Evolutionary conservation across 305 asterid species (phyloP).

Genomic region (Fraxinus albicans): DNA sequence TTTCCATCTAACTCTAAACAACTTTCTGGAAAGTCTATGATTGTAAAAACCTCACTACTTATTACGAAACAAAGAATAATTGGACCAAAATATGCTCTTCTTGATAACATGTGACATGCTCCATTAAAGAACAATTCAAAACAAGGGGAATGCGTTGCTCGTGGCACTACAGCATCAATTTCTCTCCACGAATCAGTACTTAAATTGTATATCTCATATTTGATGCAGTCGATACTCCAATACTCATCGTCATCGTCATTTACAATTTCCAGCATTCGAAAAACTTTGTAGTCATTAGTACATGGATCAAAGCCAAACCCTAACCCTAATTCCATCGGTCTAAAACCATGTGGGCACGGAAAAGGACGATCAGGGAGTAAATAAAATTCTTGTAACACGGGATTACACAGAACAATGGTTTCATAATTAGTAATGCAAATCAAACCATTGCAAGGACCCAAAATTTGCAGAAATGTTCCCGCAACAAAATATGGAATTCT

Average conservation of each 20-base stretch:
- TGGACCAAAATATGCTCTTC: not conserved
- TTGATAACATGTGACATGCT: not conserved
- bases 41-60: not conserved
- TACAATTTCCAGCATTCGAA: not conserved
- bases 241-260: not conserved
- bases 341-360: not conserved
- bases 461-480: not conserved
- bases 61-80: not conserved
- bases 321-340: not conserved
- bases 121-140: not conserved
- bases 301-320: conserved; percentile 9
- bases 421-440: not conserved
- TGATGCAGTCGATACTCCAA: not conserved
- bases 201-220: not conserved
- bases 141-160: not conserved
- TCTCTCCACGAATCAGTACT: conserved; percentile 10
- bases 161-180: not conserved
- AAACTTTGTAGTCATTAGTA: conserved; percentile 2
- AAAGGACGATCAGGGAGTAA: not conserved
- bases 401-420: not conserved
- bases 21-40: not conserved
- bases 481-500: not conserved
- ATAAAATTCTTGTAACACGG: not conserved
- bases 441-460: conserved; percentile 18
- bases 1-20: not conserved